phyloP scores from a whole-genome alignment of 495 filamentous ascomycete genomes.

The Paragyromitra xinjiangensis region DNA sequence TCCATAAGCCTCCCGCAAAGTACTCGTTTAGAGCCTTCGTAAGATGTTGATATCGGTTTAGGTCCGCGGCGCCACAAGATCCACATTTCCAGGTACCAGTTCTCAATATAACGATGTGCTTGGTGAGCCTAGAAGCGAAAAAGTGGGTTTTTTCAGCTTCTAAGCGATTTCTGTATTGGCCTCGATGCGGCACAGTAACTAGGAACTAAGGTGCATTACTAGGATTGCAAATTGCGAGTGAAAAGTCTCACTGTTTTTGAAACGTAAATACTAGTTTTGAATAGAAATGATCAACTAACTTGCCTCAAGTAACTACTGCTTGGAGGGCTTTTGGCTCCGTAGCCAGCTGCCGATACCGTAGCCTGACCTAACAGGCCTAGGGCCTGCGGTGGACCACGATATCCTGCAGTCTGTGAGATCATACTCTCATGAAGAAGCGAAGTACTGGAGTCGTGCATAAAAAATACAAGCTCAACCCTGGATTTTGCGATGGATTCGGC shows the following conservation, averaged over 20 bases:
- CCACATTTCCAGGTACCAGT: too few species aligned
- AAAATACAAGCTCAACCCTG: too few species aligned
- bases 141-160: neutral
- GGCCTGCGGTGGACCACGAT: too few species aligned
- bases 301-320: neutral
- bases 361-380: neutral
- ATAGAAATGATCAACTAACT: neutral
- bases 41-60: neutral
- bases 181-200: neutral
- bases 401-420: too few species aligned
- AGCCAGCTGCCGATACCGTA: neutral
- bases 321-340: neutral
- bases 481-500: too few species aligned
- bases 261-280: neutral
- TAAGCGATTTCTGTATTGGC: neutral
- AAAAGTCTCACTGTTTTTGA: neutral
- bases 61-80: too few species aligned
- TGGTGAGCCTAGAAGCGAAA: neutral
- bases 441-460: too few species aligned
- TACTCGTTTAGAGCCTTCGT: neutral
- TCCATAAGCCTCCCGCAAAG: neutral
- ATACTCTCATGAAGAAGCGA: too few species aligned
- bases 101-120: neutral
- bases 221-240: neutral
- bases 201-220: neutral